Evolutionary conservation across 2,329 filamentous ascomycete species (phyloP), one percentile per base, ranked within the genome.

Genomic region (Pseudopyricularia javanii): DNA sequence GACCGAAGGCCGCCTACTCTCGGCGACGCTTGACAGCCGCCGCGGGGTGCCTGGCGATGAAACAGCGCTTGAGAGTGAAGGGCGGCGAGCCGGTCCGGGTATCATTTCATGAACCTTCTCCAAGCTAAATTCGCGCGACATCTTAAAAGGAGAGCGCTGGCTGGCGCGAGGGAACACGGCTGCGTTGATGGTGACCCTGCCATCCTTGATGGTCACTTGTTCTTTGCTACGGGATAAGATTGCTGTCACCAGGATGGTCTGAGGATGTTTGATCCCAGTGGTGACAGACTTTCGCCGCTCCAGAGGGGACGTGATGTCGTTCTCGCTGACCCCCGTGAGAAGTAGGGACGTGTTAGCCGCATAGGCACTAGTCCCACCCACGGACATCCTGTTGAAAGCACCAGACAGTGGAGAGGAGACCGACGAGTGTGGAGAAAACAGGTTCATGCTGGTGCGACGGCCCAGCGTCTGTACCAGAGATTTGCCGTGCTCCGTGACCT

Each of bases 71-170:
- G 50, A 32, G 56, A 55, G 15, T 11, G 40, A 45, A 14, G 40
- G 40, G 54, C 53, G 32, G 26, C 59, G 54, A 6, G 54, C 43
- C 12, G 58, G 63, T 3, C 69, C 64, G 2, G 70, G 70, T n/a
- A 78, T 64, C 1, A 71, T 74, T 8, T 70, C 66, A 47, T 71
- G 67, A 9, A 80, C 62, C 55, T 71, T 66, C 26, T 72, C 66
- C 14, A 79, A 62, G 55, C 79, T 68, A 55, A 82, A 76, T 17
- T 68, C 70, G 30, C 76, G 70, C 56, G 72, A 68, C 17, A 82
- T 66, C 1, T 74, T 58, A 56, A 79, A 72, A 1, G 75, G 66
- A 49, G 70, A 68, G 17, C 69, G 65, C 2, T 70, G 68, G 4
- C 66, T 61, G 17, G 62, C 60, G 34, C 63, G 64, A 15, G 75